phyloP scores from a whole-genome alignment of 768 basidiomycete species.

The Lactifluus hygrophoroides region DNA sequence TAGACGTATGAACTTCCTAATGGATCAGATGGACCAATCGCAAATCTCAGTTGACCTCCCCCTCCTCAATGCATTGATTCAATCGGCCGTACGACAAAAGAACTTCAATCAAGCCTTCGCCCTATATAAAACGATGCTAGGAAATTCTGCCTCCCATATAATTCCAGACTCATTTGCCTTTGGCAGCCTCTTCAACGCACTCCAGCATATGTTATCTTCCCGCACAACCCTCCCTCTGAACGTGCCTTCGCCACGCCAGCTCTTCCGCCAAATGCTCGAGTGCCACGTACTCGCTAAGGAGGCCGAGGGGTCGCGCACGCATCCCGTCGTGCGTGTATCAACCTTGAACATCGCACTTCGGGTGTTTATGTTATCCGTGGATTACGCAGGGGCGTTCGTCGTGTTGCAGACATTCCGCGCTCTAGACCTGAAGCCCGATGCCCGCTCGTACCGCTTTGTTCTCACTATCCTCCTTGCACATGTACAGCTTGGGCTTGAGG shows the following conservation, averaged over 20 bases:
- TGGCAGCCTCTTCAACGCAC: slow-evolving; percentile 18
- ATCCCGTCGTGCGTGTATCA: slow-evolving; percentile 4
- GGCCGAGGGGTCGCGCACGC: background rate
- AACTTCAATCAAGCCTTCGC: slow-evolving; percentile 33
- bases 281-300: background rate
- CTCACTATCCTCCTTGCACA: slow-evolving; percentile 13
- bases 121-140: slow-evolving; percentile 36
- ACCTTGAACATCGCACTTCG: slow-evolving; percentile 16
- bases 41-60: slow-evolving; percentile 32
- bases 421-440: slow-evolving; percentile 10
- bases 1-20: slow-evolving; percentile 28
- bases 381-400: slow-evolving; percentile 16
- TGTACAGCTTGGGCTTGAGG: background rate
- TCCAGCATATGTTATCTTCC: background rate
- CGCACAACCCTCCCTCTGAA: background rate
- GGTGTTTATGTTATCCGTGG: slow-evolving; percentile 12
- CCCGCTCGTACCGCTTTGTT: slow-evolving; percentile 13
- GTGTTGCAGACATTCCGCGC: slow-evolving; percentile 3
- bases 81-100: slow-evolving; percentile 29
- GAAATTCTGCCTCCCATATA: slow-evolving; percentile 26
- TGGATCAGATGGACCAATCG: slow-evolving; percentile 33
- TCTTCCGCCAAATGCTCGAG: slow-evolving; percentile 20
- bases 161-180: slow-evolving; percentile 26
- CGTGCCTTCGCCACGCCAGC: slow-evolving; percentile 4
- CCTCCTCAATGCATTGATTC: slow-evolving; percentile 44